These are phyloP conservation scores for Fermentozyma sake DNA, from an alignment of 1,139 yeast species.

Conservation along the genomic window DNA sequence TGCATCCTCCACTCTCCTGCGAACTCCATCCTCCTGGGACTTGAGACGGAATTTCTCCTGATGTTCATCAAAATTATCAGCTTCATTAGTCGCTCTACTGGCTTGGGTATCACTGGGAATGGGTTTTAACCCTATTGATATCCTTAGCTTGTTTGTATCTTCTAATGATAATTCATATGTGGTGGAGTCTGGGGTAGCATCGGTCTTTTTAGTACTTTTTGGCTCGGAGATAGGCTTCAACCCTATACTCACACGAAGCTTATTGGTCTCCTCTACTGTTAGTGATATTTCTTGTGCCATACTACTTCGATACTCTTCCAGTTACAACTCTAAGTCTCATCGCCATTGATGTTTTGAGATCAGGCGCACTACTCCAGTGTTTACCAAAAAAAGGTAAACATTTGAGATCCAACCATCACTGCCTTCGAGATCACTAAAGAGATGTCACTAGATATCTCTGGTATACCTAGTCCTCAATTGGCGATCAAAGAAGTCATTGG, in stretches of 20 bases:
- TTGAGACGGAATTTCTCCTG: constrained; percentile 8
- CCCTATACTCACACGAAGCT: constrained; percentile 43
- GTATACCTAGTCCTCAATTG: constrained; percentile 9
- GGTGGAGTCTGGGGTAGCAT: neutral
- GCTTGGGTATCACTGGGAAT: constrained; percentile 6
- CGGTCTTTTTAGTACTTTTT: neutral
- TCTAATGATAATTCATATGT: constrained; percentile 20
- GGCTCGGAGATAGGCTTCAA: constrained; percentile 36
- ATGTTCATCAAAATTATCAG: constrained; percentile 15
- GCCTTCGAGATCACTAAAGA: no score
- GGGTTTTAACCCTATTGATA: constrained; percentile 24
- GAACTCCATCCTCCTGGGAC: constrained; percentile 6
- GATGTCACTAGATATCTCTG: no score
- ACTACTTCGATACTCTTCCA: no score
- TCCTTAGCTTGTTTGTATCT: constrained; percentile 38
- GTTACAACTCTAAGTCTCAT: no score
- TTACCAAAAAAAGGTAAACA: no score
- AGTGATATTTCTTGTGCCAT: constrained; percentile 29
- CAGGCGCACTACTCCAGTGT: no score
- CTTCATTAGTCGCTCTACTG: constrained; percentile 5
- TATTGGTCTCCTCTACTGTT: constrained; percentile 36
- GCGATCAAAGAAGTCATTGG: constrained; percentile 22
- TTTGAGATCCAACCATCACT: no score
- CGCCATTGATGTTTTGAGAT: no score
- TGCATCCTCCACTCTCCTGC: constrained; percentile 12